These are phyloP conservation scores for Penicillium waksmanii DNA, from an alignment of 495 filamentous ascomycete species.

Conservation along the genomic window DNA sequence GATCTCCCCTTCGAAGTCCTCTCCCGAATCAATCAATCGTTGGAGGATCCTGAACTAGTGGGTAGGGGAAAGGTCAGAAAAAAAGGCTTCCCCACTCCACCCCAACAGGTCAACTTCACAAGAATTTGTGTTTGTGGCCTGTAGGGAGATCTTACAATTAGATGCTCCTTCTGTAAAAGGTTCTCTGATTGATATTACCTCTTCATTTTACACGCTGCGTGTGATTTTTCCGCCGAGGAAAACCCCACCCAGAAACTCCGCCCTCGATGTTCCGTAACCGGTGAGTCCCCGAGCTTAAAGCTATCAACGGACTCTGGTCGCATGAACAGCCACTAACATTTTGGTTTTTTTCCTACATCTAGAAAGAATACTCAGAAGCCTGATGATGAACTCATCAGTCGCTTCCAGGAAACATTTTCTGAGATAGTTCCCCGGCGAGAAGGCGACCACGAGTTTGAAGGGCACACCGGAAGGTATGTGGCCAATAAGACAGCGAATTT, in stretches of 20 bases:
- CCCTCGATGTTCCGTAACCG: slow-evolving; percentile 33
- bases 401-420: slow-evolving; percentile 80
- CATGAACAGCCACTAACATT: slow-evolving; percentile 6
- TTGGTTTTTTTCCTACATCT: neutral
- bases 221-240: slow-evolving; percentile 5
- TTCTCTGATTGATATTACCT: neutral
- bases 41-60: neutral
- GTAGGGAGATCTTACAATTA: neutral
- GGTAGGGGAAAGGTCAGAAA: neutral
- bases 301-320: neutral
- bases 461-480: slow-evolving; percentile 30
- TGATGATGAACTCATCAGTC: slow-evolving; percentile 77
- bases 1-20: neutral
- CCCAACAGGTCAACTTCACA: neutral
- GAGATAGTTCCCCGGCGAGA: slow-evolving; percentile 54
- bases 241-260: slow-evolving; percentile 5
- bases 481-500: neutral
- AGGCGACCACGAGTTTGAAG: slow-evolving; percentile 8
- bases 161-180: neutral
- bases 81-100: neutral
- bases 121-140: neutral
- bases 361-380: slow-evolving; percentile 89
- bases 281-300: slow-evolving; percentile 12
- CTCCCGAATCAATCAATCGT: neutral
- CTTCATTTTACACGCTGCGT: slow-evolving; percentile 7